A percentile compares a stretch with the other conserved stretches of the same genome.
phyloP scores from a whole-genome alignment of 176 grass and related monocot genomes.

The Oryza longistaminata region DNA sequence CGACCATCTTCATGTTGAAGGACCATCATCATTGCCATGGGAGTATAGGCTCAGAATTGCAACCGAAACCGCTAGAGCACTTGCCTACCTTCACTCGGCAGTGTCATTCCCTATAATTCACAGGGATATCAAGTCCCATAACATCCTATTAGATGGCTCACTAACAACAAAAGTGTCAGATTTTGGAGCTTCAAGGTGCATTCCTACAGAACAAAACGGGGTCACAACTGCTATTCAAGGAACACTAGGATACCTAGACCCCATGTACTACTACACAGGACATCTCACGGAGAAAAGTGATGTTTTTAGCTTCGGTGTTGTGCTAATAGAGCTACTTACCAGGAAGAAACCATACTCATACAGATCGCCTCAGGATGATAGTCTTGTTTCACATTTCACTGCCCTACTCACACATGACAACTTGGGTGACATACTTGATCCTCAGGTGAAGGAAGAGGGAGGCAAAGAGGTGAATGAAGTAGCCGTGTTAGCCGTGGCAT shows the following conservation, averaged over 20 bases:
- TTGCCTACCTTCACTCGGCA: not conserved
- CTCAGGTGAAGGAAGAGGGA: not conserved
- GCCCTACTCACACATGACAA: not conserved
- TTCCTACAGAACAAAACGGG: not conserved
- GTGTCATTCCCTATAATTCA: not conserved
- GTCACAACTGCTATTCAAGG: not conserved
- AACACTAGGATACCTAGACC: not conserved
- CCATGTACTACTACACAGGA: not conserved
- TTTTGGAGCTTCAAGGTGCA: not conserved
- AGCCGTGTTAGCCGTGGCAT: not conserved
- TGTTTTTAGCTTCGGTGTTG: not conserved
- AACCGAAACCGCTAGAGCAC: not conserved
- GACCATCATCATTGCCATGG: not conserved
- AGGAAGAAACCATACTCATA: not conserved
- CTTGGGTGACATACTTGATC: not conserved
- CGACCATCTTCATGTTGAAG: not conserved
- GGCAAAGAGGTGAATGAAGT: not conserved
- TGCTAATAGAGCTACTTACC: not conserved
- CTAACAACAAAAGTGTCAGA: not conserved
- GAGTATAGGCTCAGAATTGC: not conserved
- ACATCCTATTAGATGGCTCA: not conserved
- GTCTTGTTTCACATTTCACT: not conserved
- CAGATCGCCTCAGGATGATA: not conserved
- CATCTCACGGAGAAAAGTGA: not conserved
- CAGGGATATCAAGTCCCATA: not conserved